Percentiles rank a stretch among this genome's conserved stretches.
phyloP scores from a whole-genome alignment of 2,329 filamentous ascomycete species.

The Penicillium fuscoglaucum region DNA sequence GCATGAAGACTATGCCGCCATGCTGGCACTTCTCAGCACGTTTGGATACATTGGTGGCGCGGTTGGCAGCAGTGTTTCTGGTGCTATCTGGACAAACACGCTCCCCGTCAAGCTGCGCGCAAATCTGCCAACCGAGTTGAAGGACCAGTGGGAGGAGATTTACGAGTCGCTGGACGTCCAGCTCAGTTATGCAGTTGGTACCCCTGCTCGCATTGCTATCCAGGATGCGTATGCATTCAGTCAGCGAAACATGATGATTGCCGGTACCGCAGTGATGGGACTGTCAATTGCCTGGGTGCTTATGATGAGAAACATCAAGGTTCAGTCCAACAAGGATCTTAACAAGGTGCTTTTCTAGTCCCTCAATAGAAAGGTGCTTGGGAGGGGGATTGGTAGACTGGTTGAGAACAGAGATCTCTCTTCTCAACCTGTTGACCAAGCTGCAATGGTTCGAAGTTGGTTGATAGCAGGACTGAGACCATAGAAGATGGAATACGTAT shows the following conservation, averaged over 20 bases:
- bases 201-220: conserved; percentile 30
- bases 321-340: conserved; percentile 16
- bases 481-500: too few relatives aligned
- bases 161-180: conserved; percentile 52
- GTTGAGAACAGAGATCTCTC: too few relatives aligned
- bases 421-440: too few relatives aligned
- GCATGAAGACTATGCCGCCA: conserved; percentile 57
- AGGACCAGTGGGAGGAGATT: conserved; percentile 40
- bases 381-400: neutral
- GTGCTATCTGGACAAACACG: conserved; percentile 62
- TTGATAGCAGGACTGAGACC: too few relatives aligned
- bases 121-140: conserved; percentile 43
- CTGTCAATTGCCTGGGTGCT: conserved; percentile 45
- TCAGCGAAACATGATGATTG: conserved; percentile 52
- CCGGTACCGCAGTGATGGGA: conserved; percentile 45
- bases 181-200: conserved; percentile 30
- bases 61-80: conserved; percentile 56
- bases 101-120: conserved; percentile 50
- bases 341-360: neutral
- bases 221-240: conserved; percentile 50
- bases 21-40: conserved; percentile 57
- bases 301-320: conserved; percentile 51
- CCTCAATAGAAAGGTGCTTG: neutral
- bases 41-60: conserved; percentile 57
- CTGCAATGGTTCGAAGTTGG: too few relatives aligned